Evolutionary conservation across 768 basidiomycete genomes (phyloP).

Genomic region (Calocera cornea): DNA sequence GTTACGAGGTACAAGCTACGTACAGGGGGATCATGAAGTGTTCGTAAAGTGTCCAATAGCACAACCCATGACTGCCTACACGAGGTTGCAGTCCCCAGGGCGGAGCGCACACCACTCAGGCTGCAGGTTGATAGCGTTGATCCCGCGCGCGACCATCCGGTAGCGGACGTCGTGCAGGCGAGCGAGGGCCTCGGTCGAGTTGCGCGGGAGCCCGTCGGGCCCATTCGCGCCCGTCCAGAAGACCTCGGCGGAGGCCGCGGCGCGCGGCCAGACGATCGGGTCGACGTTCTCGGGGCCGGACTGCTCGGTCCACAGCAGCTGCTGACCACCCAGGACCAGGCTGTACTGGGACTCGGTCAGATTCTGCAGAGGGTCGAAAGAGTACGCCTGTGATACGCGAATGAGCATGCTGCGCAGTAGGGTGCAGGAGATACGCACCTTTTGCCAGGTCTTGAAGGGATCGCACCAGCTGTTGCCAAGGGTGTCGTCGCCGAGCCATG

Average conservation of each 20-base stretch:
- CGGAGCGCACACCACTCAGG: slow-evolving; percentile 60
- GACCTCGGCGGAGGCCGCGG: slow-evolving; percentile 56
- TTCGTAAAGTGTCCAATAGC: neutral
- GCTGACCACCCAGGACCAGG: slow-evolving; percentile 63
- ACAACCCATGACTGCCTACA: neutral
- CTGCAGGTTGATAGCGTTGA: slow-evolving; percentile 47
- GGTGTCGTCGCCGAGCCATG: slow-evolving; percentile 44
- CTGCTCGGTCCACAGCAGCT: slow-evolving; percentile 64
- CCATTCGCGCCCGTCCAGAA: slow-evolving; percentile 50
- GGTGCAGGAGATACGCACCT: slow-evolving; percentile 28
- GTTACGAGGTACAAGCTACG: neutral
- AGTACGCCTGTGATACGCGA: slow-evolving; percentile 37
- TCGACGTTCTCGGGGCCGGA: slow-evolving; percentile 56
- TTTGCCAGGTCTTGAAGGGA: slow-evolving; percentile 70
- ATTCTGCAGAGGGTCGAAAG: slow-evolving; percentile 56
- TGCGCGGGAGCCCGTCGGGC: slow-evolving; percentile 26
- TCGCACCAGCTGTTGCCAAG: slow-evolving; percentile 43
- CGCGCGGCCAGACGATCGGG: slow-evolving; percentile 56
- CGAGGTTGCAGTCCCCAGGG: slow-evolving; percentile 42
- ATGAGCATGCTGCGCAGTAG: neutral
- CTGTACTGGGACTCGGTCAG: slow-evolving; percentile 34
- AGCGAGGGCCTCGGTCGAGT: slow-evolving; percentile 39
- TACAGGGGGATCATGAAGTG: neutral
- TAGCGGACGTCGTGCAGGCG: slow-evolving; percentile 51
- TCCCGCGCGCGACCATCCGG: slow-evolving; percentile 47